Conservation (phyloP, 345 rosid species). For the Populus pruinosa region DNA sequence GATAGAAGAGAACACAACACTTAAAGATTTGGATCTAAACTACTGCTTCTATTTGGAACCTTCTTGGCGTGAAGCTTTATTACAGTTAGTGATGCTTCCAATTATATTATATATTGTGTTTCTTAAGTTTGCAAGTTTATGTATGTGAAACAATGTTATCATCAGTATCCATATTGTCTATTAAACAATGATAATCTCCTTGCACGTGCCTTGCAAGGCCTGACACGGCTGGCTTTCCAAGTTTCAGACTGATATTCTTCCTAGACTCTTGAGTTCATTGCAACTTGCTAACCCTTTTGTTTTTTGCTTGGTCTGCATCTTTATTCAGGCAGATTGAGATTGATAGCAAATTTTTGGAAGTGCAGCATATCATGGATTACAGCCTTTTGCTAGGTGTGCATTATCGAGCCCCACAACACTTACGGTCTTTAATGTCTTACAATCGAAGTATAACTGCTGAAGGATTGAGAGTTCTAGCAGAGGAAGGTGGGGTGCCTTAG, state of each 20-base stretch:
- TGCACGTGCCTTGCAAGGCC: not conserved
- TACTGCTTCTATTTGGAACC: slow-evolving; percentile 82
- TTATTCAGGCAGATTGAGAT: slow-evolving; percentile 73
- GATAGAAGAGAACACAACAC: slow-evolving; percentile 91
- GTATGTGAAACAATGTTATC: no score
- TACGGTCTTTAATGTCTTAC: slow-evolving; percentile 46
- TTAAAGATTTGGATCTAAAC: slow-evolving; percentile 90
- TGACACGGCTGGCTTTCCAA: slow-evolving; percentile 6
- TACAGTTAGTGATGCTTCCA: slow-evolving; percentile 48
- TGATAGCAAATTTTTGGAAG: slow-evolving; percentile 81
- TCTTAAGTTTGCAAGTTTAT: not conserved
- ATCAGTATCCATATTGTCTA: no score
- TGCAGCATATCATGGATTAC: slow-evolving; percentile 89
- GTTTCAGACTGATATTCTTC: not conserved
- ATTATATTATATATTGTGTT: slow-evolving; percentile 1
- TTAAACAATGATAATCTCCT: not conserved
- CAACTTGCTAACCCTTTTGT: not conserved
- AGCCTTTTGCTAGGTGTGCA: slow-evolving; percentile 97
- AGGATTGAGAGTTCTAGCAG: slow-evolving; percentile 77
- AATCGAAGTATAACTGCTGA: slow-evolving; percentile 44
- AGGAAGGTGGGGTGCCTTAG: slow-evolving; percentile 57
- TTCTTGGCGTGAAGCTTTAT: slow-evolving; percentile 85
- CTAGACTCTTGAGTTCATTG: not conserved
- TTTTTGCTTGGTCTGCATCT: slow-evolving; percentile 10
- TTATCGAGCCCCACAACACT: slow-evolving; percentile 94